Conservation (phyloP, 192 early-diverging fungal species). For the Coemansia sp. region DNA sequence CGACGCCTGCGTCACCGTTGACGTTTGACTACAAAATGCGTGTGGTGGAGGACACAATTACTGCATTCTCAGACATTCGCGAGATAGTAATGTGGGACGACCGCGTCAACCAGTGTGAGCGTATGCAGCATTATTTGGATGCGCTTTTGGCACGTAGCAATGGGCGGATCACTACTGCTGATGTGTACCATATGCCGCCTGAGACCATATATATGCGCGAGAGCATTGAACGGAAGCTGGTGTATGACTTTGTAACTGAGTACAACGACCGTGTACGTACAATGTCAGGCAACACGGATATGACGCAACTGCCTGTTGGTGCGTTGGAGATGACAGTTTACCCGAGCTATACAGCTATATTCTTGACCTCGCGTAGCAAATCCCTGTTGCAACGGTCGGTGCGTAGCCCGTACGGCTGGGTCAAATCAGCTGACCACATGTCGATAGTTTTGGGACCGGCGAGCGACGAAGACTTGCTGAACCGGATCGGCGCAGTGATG, state of each 20-base stretch:
- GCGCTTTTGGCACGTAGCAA: slow-evolving; percentile 27
- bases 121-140: slow-evolving; percentile 49
- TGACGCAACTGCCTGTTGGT: slow-evolving; percentile 19
- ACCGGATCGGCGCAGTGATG: slow-evolving; percentile 19
- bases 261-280: slow-evolving; percentile 41
- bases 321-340: slow-evolving; percentile 20
- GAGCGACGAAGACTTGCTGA: slow-evolving; percentile 11
- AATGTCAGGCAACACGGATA: background rate
- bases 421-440: slow-evolving; percentile 30
- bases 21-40: slow-evolving; percentile 64
- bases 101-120: slow-evolving; percentile 51
- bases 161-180: slow-evolving; percentile 21
- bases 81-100: slow-evolving; percentile 62
- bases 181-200: slow-evolving; percentile 43
- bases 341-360: slow-evolving; percentile 23
- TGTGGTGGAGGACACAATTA: slow-evolving; percentile 57
- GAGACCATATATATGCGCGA: slow-evolving; percentile 47
- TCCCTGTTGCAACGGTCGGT: slow-evolving; percentile 20
- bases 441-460: slow-evolving; percentile 11
- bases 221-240: slow-evolving; percentile 32
- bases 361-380: slow-evolving; percentile 17
- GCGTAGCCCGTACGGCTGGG: slow-evolving; percentile 32
- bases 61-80: slow-evolving; percentile 51
- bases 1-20: slow-evolving; percentile 37
- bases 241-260: slow-evolving; percentile 32